phyloP scores from a whole-genome alignment of 768 basidiomycete species.

The Boletus sp. region DNA sequence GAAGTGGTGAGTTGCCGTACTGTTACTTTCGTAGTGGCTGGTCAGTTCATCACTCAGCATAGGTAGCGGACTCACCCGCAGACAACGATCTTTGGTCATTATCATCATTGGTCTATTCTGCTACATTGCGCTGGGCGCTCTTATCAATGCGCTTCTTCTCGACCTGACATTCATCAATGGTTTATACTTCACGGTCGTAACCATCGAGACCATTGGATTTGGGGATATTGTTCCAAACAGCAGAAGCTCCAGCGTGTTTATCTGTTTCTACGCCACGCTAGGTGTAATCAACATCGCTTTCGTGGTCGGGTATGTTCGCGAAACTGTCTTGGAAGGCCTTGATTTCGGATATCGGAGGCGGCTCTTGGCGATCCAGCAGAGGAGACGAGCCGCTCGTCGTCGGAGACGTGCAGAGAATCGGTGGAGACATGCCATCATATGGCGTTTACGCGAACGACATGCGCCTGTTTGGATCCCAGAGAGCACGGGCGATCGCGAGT shows the following conservation, averaged over 20 bases:
- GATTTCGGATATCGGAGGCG: constrained; percentile 64
- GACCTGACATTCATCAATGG: constrained; percentile 65
- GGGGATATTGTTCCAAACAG: constrained; percentile 67
- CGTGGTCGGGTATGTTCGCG: constrained; percentile 62
- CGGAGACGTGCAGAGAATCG: constrained; percentile 48
- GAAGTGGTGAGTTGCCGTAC: constrained; percentile 47
- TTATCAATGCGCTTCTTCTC: constrained; percentile 51
- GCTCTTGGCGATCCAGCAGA: constrained; percentile 43
- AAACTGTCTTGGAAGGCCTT: constrained; percentile 70
- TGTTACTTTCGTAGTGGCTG: neutral
- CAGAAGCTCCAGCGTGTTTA: constrained; percentile 55
- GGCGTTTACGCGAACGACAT: constrained; percentile 52
- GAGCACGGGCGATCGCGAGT: constrained; percentile 5
- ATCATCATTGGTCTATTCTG: constrained; percentile 70
- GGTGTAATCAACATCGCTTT: constrained; percentile 67
- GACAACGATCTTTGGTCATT: constrained; percentile 77
- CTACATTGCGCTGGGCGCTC: constrained; percentile 72
- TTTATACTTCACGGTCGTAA: constrained; percentile 73
- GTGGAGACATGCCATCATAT: constrained; percentile 63
- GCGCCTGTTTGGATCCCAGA: constrained; percentile 55
- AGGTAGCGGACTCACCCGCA: constrained; percentile 81
- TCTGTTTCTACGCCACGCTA: constrained; percentile 53
- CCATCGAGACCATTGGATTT: constrained; percentile 74
- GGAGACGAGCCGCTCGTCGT: constrained; percentile 41
- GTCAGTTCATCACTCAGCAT: neutral